phyloP scores from a whole-genome alignment of 176 grass and related monocot genomes.

The Carex parvula region DNA sequence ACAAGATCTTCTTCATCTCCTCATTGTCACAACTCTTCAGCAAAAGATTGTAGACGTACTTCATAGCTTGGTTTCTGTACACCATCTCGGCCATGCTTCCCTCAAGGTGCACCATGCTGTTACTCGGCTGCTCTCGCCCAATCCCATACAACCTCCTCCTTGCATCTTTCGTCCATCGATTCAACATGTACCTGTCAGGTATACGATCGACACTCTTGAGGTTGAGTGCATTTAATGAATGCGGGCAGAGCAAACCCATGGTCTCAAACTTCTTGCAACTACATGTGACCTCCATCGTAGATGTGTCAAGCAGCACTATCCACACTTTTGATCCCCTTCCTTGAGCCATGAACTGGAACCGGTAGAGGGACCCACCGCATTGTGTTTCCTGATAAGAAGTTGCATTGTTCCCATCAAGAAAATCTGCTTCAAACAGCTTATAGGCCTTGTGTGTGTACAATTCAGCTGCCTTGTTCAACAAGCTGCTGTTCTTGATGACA shows the following conservation, averaged over 20 bases:
- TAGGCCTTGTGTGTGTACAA: slow-evolving; percentile 59
- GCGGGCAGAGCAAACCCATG: slow-evolving; percentile 64
- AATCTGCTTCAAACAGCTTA: slow-evolving; percentile 54
- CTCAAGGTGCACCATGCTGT: slow-evolving; percentile 39
- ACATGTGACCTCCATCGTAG: slow-evolving; percentile 58
- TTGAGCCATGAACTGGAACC: slow-evolving; percentile 76
- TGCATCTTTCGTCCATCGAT: slow-evolving; percentile 70
- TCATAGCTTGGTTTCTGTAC: slow-evolving; percentile 59
- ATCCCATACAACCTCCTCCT: slow-evolving; percentile 49
- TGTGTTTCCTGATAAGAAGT: slow-evolving; percentile 55
- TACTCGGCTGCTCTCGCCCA: slow-evolving; percentile 24
- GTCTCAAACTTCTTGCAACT: slow-evolving; percentile 81
- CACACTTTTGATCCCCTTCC: slow-evolving; percentile 46
- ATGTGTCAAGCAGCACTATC: slow-evolving; percentile 59
- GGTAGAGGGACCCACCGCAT: slow-evolving; percentile 46
- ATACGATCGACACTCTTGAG: slow-evolving; percentile 63
- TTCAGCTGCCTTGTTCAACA: slow-evolving; percentile 63
- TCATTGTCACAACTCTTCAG: slow-evolving; percentile 60
- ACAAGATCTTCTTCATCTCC: slow-evolving; percentile 58
- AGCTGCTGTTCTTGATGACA: slow-evolving; percentile 42
- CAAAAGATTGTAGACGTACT: slow-evolving; percentile 61
- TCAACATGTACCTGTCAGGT: slow-evolving; percentile 52
- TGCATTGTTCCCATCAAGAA: slow-evolving; percentile 56
- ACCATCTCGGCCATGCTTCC: slow-evolving; percentile 30
- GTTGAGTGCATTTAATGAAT: slow-evolving; percentile 68